Evolutionary conservation across 2,329 filamentous ascomycete genomes (phyloP).

Genomic region (Bimuria novae-zelandiae): DNA sequence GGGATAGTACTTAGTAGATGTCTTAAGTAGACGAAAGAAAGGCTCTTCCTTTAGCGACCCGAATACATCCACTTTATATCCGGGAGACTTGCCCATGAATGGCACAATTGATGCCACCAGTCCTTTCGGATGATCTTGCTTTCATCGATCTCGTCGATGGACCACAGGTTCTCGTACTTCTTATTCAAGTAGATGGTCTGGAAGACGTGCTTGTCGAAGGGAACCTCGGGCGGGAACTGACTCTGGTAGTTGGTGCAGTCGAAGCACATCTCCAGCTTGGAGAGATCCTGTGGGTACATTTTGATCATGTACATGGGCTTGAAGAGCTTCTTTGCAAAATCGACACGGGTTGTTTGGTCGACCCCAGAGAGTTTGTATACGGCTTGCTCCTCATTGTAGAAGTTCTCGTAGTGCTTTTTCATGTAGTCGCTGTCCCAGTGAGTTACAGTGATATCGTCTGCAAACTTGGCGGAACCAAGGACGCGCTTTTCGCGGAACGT

Average conservation of each 20-base stretch:
- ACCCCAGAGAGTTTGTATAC: conserved; percentile 47
- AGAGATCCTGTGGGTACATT: conserved; percentile 60
- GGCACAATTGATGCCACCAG: conserved; percentile 71
- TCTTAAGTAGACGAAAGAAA: too few species aligned
- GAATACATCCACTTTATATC: too few species aligned
- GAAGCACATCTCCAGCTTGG: conserved; percentile 67
- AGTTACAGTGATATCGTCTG: conserved; percentile 72
- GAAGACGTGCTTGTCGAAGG: conserved; percentile 67
- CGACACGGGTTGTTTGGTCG: conserved; percentile 49
- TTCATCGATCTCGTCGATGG: conserved; percentile 62
- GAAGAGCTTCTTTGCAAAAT: conserved; percentile 58
- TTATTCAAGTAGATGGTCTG: conserved; percentile 72
- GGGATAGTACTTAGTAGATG: too few species aligned
- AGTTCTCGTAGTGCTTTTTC: conserved; percentile 69
- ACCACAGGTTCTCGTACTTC: conserved; percentile 61
- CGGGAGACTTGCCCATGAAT: too few species aligned
- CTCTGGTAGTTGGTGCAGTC: conserved; percentile 77
- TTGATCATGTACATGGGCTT: conserved; percentile 70
- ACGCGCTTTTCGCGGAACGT: conserved; percentile 67
- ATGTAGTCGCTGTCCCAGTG: conserved; percentile 70
- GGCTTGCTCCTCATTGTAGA: conserved; percentile 56
- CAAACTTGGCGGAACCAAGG: conserved; percentile 71
- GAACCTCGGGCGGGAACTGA: conserved; percentile 63
- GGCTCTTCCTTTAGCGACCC: too few species aligned
- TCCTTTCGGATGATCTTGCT: conserved; percentile 65